A percentile compares a stretch with the other conserved stretches of the same genome.
Evolutionary conservation across 768 basidiomycete genomes (phyloP).

Genomic region (Pilatotrama ljubarskyi): DNA sequence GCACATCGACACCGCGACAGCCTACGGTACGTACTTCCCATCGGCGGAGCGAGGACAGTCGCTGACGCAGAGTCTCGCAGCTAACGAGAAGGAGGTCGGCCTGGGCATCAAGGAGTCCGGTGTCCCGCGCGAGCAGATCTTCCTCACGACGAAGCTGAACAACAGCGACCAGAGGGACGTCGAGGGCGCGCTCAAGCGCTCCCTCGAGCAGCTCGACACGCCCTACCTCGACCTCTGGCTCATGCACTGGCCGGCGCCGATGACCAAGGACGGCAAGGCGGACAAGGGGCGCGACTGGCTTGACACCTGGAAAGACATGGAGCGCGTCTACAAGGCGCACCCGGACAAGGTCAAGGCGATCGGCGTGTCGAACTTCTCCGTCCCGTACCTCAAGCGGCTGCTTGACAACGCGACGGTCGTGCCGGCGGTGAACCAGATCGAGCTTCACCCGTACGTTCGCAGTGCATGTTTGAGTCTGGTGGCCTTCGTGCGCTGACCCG

Average conservation of each 20-base stretch:
- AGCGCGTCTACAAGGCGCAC: constrained; percentile 60
- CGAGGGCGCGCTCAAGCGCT: constrained; percentile 61
- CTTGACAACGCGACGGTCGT: constrained; percentile 54
- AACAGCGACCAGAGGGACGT: constrained; percentile 62
- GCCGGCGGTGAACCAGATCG: constrained; percentile 82
- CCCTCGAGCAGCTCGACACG: constrained; percentile 68
- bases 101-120: constrained; percentile 75
- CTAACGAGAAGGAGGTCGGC: constrained; percentile 82
- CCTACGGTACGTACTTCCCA: constrained; percentile 41
- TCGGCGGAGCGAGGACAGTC: neutral
- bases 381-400: constrained; percentile 61
- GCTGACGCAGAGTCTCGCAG: constrained; percentile 16
- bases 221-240: constrained; percentile 83
- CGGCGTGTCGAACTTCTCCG: constrained; percentile 76
- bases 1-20: constrained; percentile 70
- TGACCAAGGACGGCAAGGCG: constrained; percentile 54
- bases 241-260: constrained; percentile 83
- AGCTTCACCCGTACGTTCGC: constrained; percentile 63
- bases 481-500: neutral
- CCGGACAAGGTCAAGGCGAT: constrained; percentile 78
- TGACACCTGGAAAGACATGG: constrained; percentile 81
- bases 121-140: constrained; percentile 69
- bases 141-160: constrained; percentile 76
- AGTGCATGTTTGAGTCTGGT: neutral
- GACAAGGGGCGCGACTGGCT: constrained; percentile 63